Evolutionary conservation across 148 eudicot species (phyloP), one percentile per base, ranked within the genome.

Genomic region (Bassia scoparia): DNA sequence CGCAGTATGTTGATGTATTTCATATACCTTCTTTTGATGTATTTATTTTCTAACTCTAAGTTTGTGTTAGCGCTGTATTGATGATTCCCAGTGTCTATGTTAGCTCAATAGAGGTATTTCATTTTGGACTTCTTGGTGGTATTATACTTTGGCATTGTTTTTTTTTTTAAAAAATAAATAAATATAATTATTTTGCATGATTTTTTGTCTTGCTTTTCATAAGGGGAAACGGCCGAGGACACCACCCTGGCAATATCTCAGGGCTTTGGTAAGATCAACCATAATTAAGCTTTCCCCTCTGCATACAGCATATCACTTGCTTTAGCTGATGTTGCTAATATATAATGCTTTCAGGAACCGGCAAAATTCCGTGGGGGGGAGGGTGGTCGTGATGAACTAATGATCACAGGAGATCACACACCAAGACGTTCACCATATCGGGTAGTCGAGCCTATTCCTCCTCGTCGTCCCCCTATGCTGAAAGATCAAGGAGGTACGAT

Each of bases 211-310:
- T 73, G 17, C 74, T 80, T 84, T 86, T 79, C 92, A 2, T 87
- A 90, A n/a, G 82, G 89, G 99, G 81, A 91, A 95, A 78, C 92
- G 99, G 29, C 88, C 97, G 68, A 89, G 97, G 85, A 91, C 99
- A 64, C 99, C 99, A 34, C 99, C 97, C 61, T 96, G 99, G 52
- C 97, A 91, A 77, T 95, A 95, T 80, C 89, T 95, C n/a, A n/a
- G 55, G 98, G 98, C 61, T 82, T 95, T 71, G 88, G 89, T 76
- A 94, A 86, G n/a, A 74, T 70, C 91, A 54, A 81, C 88, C 74
- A 87, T 86, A 35, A 46, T 82, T 61, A 10, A 24, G 0, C 27
- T 55, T 15, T 52, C n/a, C 41, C 8, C 46, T 41, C 26, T 52
- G 94, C n/a, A n/a, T n/a, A n/a, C n/a, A n/a, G n/a, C n/a, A n/a